A percentile compares a stretch with the other conserved stretches of the same genome.
Evolutionary conservation across 352 stramenopile genomes (phyloP).

Genomic region (Globisporangium perplexum): DNA sequence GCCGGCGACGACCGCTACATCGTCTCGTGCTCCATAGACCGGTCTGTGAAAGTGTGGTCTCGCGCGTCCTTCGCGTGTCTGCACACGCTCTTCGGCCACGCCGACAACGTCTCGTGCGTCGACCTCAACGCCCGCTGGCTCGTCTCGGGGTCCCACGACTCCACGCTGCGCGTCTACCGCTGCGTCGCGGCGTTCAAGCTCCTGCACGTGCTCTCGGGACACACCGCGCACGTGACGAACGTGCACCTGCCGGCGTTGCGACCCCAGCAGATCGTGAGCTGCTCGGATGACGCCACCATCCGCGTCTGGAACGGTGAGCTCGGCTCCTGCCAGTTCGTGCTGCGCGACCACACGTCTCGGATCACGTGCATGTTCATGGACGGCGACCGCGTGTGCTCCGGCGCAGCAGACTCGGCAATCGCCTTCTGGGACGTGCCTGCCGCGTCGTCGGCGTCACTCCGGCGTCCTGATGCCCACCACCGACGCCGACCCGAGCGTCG

Average conservation of each 20-base stretch:
- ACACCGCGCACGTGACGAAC: conserved; percentile 55
- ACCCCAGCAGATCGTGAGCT: conserved; percentile 35
- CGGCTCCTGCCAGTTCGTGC: conserved; percentile 30
- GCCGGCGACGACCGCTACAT: conserved; percentile 52
- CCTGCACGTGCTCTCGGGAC: conserved; percentile 33
- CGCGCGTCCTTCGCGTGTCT: conserved; percentile 33
- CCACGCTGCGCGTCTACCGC: conserved; percentile 52
- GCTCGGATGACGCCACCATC: conserved; percentile 54
- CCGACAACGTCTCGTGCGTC: conserved; percentile 56
- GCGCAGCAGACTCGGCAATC: conserved; percentile 45
- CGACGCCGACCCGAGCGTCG: background rate
- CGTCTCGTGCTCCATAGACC: conserved; percentile 60
- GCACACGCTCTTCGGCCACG: conserved; percentile 58
- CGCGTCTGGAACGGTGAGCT: conserved; percentile 49
- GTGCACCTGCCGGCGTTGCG: conserved; percentile 25
- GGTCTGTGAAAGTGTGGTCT: conserved; percentile 71
- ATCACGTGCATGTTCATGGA: conserved; percentile 42
- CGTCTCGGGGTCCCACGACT: conserved; percentile 64
- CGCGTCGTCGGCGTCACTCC: background rate
- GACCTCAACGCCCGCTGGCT: conserved; percentile 48
- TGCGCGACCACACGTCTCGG: conserved; percentile 36
- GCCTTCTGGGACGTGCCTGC: conserved; percentile 46
- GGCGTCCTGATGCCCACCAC: background rate
- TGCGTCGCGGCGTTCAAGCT: conserved; percentile 29
- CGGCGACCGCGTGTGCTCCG: conserved; percentile 34